Evolutionary conservation across 768 basidiomycete species (phyloP), one percentile per base, ranked within the genome.

Genomic region (Xerocomus brunneocitrinus): DNA sequence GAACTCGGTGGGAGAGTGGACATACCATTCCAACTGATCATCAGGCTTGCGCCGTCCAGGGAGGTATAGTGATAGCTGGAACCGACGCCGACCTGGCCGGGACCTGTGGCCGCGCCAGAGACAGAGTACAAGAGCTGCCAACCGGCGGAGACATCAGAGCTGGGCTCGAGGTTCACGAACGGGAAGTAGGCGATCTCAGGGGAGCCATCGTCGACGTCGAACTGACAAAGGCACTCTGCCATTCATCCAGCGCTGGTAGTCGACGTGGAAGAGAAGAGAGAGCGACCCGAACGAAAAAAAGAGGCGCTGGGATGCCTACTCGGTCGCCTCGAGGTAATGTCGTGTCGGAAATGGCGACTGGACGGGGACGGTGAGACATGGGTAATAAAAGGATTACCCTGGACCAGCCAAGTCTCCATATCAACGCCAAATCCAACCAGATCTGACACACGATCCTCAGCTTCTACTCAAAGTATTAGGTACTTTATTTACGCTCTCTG

Each of bases 161-260:
- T 66, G 38, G 78, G 71, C 52, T 81, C 71, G 10, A 77, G 78
- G 67, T 87, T 84, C 40, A 72, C 62, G 54, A 82, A 79, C 24
- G 89, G 87, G 54, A 67, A 74, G 72, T 88, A 90, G 27, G 61
- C 56, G 58, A 89, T 71, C 43, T 74, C 62, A 4, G 87, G 87
- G 40, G 87, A 88, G 50, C 82, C 81, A 65, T 89, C 82, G 67
- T 84, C 79, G 61, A 90, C 72, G 54, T 67, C 58, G 68, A 87
- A 73, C 53, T 75, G 64, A 32, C 36, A 49, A 41, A 49, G 46
- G 32, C 36, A 40, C 52, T 35, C 39, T 57, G 69, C 68, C 69
- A 69, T 69, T 58, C 68, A 71, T 67, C 59, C 65, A 79, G 57
- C 44, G 56, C 52, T 51, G 50, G 56, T 45, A 53, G 25, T 8